Conservation (phyloP, 140 eudicot species). For the Erigeron philadelphicus region DNA sequence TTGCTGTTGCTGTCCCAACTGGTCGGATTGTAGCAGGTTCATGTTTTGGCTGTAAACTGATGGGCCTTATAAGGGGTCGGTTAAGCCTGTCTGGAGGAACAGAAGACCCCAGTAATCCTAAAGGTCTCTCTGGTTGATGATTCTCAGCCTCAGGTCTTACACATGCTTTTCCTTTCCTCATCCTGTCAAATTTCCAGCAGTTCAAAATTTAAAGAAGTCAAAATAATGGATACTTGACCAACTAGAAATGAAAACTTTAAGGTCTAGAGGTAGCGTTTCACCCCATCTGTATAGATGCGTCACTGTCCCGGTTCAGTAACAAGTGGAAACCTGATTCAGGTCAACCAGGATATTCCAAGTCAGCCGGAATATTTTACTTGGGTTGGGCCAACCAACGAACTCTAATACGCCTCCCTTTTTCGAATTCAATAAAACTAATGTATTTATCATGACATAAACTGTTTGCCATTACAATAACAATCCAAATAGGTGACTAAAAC, state of each 20-base stretch:
- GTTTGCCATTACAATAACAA: background rate
- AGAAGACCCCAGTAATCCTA: conserved; percentile 48
- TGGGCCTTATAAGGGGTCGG: conserved; percentile 88
- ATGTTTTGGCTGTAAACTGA: conserved; percentile 48
- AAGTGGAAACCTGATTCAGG: too few species aligned
- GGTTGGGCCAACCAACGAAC: too few species aligned
- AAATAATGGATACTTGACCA: background rate
- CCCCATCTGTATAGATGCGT: background rate
- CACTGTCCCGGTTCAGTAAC: too few species aligned
- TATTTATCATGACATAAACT: too few species aligned
- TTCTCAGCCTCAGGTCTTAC: conserved; percentile 63
- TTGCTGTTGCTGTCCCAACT: conserved; percentile 26
- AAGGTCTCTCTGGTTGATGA: conserved; percentile 36
- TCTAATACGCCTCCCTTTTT: too few species aligned
- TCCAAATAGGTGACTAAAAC: background rate
- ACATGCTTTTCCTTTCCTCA: conserved; percentile 87
- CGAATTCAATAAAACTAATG: too few species aligned
- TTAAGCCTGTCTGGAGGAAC: conserved; percentile 57
- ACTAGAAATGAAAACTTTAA: background rate
- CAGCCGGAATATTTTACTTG: background rate
- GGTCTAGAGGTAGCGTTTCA: background rate
- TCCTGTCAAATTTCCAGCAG: conserved; percentile 41
- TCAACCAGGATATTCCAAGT: too few species aligned
- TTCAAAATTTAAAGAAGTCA: background rate
- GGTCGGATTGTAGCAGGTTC: conserved; percentile 36